phyloP scores from a whole-genome alignment of 2,329 filamentous ascomycete genomes.

The Calonectria ilicicola region DNA sequence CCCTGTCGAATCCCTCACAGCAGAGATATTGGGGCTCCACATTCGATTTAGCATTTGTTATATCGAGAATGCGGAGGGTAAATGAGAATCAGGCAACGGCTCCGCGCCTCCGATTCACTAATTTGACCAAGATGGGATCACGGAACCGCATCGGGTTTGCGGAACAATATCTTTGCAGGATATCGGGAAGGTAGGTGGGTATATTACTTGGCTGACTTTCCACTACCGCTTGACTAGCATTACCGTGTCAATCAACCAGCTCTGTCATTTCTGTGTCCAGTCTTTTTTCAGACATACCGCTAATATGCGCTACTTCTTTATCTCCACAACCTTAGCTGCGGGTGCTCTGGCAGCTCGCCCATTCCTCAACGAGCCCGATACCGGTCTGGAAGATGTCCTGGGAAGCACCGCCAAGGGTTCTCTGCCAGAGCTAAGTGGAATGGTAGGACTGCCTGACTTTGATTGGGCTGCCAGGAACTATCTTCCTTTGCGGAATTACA shows the following conservation, averaged over 20 bases:
- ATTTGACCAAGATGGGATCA: background rate
- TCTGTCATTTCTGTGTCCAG: background rate
- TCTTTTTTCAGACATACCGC: background rate
- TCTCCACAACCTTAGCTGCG: constrained; percentile 36
- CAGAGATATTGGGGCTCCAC: background rate
- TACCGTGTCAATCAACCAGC: background rate
- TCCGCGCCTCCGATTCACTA: background rate
- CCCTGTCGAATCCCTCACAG: background rate
- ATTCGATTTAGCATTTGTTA: background rate
- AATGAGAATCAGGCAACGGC: background rate
- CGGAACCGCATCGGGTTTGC: background rate
- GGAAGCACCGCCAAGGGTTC: constrained; percentile 43
- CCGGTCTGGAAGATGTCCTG: constrained; percentile 52
- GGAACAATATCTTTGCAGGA: background rate
- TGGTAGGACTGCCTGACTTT: constrained; percentile 63
- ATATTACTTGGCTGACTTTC: background rate
- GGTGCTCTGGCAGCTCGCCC: constrained; percentile 52
- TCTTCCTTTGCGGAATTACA: constrained; percentile 58
- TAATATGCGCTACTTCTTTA: constrained; percentile 18
- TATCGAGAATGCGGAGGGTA: background rate
- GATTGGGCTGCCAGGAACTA: constrained; percentile 61
- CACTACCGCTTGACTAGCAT: background rate
- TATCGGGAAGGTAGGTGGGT: background rate
- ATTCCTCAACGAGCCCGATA: constrained; percentile 58
- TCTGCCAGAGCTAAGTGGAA: constrained; percentile 54